phyloP scores from a whole-genome alignment of 2,329 filamentous ascomycete genomes.

The Zarea fungicola region DNA sequence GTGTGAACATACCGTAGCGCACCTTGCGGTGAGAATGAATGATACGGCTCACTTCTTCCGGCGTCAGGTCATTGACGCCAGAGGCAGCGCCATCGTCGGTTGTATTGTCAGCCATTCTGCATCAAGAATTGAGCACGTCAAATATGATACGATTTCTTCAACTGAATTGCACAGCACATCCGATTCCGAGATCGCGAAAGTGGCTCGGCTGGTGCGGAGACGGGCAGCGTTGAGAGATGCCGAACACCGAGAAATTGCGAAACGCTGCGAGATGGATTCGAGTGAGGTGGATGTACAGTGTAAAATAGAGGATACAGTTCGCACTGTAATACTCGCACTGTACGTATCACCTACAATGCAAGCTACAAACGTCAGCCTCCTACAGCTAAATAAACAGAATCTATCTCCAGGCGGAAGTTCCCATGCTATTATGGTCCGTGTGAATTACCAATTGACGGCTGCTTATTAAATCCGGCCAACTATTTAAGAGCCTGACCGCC shows the following conservation, averaged over 20 bases:
- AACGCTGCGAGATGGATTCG: not conserved
- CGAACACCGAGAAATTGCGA: constrained; percentile 29
- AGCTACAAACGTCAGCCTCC: no score
- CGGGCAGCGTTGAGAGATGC: constrained; percentile 27
- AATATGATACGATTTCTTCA: not conserved
- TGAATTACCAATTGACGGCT: no score
- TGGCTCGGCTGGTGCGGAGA: constrained; percentile 13
- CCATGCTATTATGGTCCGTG: no score
- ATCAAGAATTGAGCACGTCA: not conserved
- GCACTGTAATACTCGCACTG: not conserved
- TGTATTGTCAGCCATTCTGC: constrained; percentile 40
- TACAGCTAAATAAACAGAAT: not conserved
- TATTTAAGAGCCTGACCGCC: no score
- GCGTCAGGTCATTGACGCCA: constrained; percentile 53
- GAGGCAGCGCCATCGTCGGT: constrained; percentile 40
- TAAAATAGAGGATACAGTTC: no score
- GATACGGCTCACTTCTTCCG: constrained; percentile 62
- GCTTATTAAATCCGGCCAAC: no score
- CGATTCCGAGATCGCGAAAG: constrained; percentile 22
- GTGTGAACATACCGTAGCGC: constrained; percentile 52
- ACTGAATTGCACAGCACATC: not conserved
- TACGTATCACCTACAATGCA: no score
- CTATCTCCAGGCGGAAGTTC: no score
- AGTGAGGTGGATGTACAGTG: constrained; percentile 1
- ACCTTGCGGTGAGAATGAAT: constrained; percentile 66